Evolutionary conservation across 305 asterid species (phyloP).

Genomic region (Rubia tinctorum): DNA sequence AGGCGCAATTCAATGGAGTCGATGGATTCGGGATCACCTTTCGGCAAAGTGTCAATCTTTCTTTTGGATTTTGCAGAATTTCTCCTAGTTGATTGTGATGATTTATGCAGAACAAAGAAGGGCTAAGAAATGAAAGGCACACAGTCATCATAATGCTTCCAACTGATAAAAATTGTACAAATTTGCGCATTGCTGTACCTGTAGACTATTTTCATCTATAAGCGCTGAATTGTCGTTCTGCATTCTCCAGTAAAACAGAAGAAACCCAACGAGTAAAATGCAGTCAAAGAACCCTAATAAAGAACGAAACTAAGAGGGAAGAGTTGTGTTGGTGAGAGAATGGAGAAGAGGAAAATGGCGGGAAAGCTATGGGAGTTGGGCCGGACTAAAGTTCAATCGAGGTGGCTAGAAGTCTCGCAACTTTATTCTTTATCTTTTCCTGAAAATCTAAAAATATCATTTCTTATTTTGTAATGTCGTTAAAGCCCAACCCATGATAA

Average conservation of each 20-base stretch:
- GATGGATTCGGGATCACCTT: constrained; percentile 17
- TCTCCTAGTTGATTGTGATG: constrained; percentile 40
- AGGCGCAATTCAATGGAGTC: constrained; percentile 33
- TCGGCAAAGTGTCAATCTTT: constrained; percentile 45
- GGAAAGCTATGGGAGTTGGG: constrained; percentile 5
- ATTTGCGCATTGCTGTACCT: constrained; percentile 2
- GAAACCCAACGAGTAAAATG: not conserved
- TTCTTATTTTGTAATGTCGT: not conserved
- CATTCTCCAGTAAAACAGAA: not conserved
- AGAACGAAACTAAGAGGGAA: not conserved
- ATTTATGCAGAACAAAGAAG: constrained; percentile 75
- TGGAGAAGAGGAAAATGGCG: constrained; percentile 1
- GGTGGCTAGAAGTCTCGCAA: not conserved
- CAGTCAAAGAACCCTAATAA: not conserved
- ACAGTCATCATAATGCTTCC: not conserved
- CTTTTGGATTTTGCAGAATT: constrained; percentile 46
- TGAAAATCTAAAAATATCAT: too few species aligned
- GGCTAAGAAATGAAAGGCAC: constrained; percentile 40
- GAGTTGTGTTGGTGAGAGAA: not conserved
- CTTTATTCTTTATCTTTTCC: not conserved
- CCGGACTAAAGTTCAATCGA: not conserved
- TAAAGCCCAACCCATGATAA: not conserved
- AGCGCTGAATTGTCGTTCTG: not conserved
- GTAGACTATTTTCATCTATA: constrained; percentile 18
- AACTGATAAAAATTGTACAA: not conserved